Evolutionary conservation across 768 basidiomycete genomes (phyloP).

Genomic region (Phlebiopsis flavidoalba): DNA sequence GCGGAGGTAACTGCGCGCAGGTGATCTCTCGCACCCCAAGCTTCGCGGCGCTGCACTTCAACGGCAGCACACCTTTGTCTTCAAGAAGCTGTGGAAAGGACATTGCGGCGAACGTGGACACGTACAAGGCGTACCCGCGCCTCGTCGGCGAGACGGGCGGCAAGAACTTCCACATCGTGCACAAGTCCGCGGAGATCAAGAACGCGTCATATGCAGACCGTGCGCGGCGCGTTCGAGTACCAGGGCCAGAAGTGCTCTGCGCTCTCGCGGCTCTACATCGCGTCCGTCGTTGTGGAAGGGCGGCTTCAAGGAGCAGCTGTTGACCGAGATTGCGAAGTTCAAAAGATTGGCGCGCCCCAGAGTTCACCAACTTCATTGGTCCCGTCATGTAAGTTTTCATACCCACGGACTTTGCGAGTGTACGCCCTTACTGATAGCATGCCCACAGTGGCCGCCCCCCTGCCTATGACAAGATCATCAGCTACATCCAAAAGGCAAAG

Average conservation of each 20-base stretch:
- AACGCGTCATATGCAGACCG: constrained; percentile 85
- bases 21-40: constrained; percentile 65
- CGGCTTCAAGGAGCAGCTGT: constrained; percentile 80
- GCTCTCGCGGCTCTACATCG: constrained; percentile 85
- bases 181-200: constrained; percentile 77
- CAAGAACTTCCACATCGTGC: constrained; percentile 97
- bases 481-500: constrained; percentile 84
- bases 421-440: not conserved
- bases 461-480: constrained; percentile 84
- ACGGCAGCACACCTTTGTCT: constrained; percentile 94
- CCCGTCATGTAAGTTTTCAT: constrained; percentile 76
- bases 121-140: constrained; percentile 85
- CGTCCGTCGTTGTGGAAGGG: constrained; percentile 78
- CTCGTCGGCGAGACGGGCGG: constrained; percentile 97
- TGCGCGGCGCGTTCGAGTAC: constrained; percentile 93
- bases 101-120: constrained; percentile 83
- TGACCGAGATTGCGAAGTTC: constrained; percentile 77
- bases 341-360: constrained; percentile 70
- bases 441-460: constrained; percentile 62
- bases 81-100: constrained; percentile 97
- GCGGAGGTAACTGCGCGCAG: constrained; percentile 73
- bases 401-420: not conserved
- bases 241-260: constrained; percentile 99
- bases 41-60: constrained; percentile 94
- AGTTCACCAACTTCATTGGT: constrained; percentile 87